These are phyloP conservation scores for Castanea sativa DNA, from an alignment of 306 rosid species.

Conservation along the genomic window DNA sequence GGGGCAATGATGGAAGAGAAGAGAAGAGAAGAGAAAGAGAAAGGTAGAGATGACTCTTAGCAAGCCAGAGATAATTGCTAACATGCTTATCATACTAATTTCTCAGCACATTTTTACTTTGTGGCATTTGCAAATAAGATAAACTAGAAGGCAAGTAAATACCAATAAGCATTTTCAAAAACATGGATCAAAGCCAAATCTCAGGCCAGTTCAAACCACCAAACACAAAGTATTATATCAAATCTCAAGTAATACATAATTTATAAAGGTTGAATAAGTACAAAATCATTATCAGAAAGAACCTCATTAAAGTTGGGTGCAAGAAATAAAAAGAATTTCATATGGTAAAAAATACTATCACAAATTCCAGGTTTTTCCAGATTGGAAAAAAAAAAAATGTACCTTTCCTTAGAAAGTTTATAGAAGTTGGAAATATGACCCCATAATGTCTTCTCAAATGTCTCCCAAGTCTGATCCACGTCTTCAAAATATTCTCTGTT, in stretches of 20 bases:
- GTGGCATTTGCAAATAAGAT: background rate
- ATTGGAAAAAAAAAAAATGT: constrained; percentile 1
- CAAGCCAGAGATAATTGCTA: background rate
- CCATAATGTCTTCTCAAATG: constrained; percentile 94
- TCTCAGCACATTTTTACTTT: background rate
- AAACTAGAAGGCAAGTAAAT: background rate
- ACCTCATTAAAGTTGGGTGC: constrained; percentile 11
- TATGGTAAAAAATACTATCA: constrained; percentile 17
- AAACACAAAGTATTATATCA: background rate
- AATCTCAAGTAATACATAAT: constrained; percentile 7
- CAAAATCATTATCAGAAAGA: constrained; percentile 3
- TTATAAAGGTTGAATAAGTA: constrained; percentile 6
- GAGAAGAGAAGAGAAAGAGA: background rate
- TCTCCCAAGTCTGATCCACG: constrained; percentile 91
- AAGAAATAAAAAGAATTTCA: background rate
- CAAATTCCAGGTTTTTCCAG: background rate
- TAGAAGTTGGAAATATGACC: constrained; percentile 79
- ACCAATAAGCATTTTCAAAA: background rate
- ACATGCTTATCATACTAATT: background rate
- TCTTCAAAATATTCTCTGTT: constrained; percentile 93
- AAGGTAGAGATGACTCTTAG: background rate
- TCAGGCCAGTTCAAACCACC: background rate
- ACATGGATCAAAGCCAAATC: background rate
- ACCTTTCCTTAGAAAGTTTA: constrained; percentile 96
- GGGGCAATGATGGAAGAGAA: background rate